Percentiles rank a stretch among this genome's conserved stretches.
These are phyloP conservation scores for Massarina eburnea DNA, from an alignment of 2,329 filamentous ascomycete genomes.

Conservation along the genomic window DNA sequence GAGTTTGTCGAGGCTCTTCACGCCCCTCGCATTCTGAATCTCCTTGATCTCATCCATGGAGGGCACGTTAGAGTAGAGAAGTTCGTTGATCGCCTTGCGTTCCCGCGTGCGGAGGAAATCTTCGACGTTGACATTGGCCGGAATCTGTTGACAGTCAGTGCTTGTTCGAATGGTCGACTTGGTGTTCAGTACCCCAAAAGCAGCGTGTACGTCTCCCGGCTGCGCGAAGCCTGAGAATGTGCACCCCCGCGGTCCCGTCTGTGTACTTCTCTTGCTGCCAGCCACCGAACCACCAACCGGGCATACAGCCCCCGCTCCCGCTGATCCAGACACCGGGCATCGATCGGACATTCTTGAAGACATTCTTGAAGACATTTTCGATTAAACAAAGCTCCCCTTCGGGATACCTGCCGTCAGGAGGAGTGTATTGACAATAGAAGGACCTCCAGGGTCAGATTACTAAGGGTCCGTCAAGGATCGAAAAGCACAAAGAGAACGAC, in stretches of 20 bases:
- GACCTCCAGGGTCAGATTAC: slow-evolving; percentile 15
- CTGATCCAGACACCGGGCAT: slow-evolving; percentile 22
- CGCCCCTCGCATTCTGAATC: slow-evolving; percentile 28
- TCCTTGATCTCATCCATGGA: slow-evolving; percentile 30
- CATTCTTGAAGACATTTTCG: slow-evolving; percentile 11
- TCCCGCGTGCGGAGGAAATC: slow-evolving; percentile 25
- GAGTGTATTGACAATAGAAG: slow-evolving; percentile 8
- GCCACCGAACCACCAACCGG: slow-evolving; percentile 12
- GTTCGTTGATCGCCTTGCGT: slow-evolving; percentile 29
- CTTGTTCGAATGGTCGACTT: not conserved
- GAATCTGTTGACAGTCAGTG: slow-evolving; percentile 14
- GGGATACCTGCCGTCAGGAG: slow-evolving; percentile 14
- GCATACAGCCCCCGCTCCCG: slow-evolving; percentile 14
- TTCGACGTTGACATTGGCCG: slow-evolving; percentile 18
- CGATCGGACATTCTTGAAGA: slow-evolving; percentile 17
- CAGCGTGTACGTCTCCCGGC: slow-evolving; percentile 25
- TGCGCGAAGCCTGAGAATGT: slow-evolving; percentile 27
- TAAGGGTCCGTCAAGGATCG: slow-evolving; percentile 11
- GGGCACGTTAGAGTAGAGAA: slow-evolving; percentile 27
- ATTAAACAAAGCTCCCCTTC: slow-evolving; percentile 11
- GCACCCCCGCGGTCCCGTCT: slow-evolving; percentile 24
- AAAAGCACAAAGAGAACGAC: not conserved
- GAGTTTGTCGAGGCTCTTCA: slow-evolving; percentile 53
- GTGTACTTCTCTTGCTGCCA: slow-evolving; percentile 15
- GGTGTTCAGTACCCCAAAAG: slow-evolving; percentile 18